Evolutionary conservation across 352 stramenopile species (phyloP).

Genomic region (Globisporangium nunn): DNA sequence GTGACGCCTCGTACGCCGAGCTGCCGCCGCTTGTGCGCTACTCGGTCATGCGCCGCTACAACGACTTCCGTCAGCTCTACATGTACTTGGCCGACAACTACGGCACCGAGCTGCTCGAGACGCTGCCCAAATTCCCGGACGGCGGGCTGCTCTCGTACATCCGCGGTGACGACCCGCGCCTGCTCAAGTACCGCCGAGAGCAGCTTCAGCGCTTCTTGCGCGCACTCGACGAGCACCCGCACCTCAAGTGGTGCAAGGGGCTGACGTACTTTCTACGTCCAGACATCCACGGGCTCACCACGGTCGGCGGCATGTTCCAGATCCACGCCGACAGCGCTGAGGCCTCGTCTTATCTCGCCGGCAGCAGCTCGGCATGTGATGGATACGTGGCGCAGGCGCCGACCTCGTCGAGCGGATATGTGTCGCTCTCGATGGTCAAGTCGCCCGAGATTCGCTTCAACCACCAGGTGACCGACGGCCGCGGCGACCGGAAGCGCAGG

Average conservation of each 20-base stretch:
- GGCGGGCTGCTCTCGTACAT: conserved; percentile 65
- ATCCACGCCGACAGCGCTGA: conserved; percentile 16
- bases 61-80: conserved; percentile 66
- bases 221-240: conserved; percentile 47
- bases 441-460: conserved; percentile 76
- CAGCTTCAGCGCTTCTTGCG: conserved; percentile 53
- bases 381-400: conserved; percentile 2
- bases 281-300: conserved; percentile 40
- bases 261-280: conserved; percentile 59
- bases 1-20: conserved; percentile 22
- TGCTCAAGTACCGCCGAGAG: conserved; percentile 62
- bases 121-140: conserved; percentile 61
- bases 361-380: conserved; percentile 9
- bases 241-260: conserved; percentile 49
- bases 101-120: conserved; percentile 29
- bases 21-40: conserved; percentile 70
- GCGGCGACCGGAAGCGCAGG: conserved; percentile 51
- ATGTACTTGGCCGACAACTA: conserved; percentile 48
- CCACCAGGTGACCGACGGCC: conserved; percentile 34
- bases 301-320: conserved; percentile 26
- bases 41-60: conserved; percentile 74
- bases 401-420: conserved; percentile 50
- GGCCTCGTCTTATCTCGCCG: conserved; percentile 13
- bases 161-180: conserved; percentile 58
- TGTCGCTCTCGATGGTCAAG: conserved; percentile 66